phyloP scores from a whole-genome alignment of 805 yeast species.

The Nakazawaea ernobii region DNA sequence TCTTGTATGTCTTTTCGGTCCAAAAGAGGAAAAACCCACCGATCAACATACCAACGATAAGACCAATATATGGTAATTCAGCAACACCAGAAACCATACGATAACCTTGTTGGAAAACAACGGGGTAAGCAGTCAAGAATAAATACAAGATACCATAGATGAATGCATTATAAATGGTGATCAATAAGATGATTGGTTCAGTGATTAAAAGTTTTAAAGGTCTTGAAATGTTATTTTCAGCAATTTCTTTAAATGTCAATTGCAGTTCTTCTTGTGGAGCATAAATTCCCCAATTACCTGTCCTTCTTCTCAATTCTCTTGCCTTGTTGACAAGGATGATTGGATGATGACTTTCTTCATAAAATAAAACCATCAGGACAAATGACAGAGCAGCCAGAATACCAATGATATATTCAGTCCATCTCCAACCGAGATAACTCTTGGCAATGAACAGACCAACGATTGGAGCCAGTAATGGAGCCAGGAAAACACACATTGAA shows the following conservation, averaged over 20 bases:
- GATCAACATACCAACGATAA: slow-evolving; percentile 60
- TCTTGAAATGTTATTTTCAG: slow-evolving; percentile 56
- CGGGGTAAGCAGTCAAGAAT: slow-evolving; percentile 70
- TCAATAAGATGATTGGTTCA: slow-evolving; percentile 66
- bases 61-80: slow-evolving; percentile 74
- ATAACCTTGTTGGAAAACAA: slow-evolving; percentile 59
- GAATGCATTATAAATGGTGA: slow-evolving; percentile 69
- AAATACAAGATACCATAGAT: slow-evolving; percentile 76
- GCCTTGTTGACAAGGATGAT: slow-evolving; percentile 61
- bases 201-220: slow-evolving; percentile 60
- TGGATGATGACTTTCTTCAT: slow-evolving; percentile 70
- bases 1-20: slow-evolving; percentile 49
- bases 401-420: slow-evolving; percentile 71
- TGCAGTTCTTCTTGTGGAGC: slow-evolving; percentile 68
- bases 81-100: slow-evolving; percentile 57
- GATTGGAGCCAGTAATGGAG: slow-evolving; percentile 82
- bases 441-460: slow-evolving; percentile 62
- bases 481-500: slow-evolving; percentile 66
- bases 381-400: slow-evolving; percentile 45
- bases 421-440: slow-evolving; percentile 69
- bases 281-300: slow-evolving; percentile 79
- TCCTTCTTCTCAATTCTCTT: slow-evolving; percentile 49
- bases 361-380: slow-evolving; percentile 34
- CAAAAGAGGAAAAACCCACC: slow-evolving; percentile 51
- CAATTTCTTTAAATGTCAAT: slow-evolving; percentile 51